These are phyloP conservation scores for Macrolepiota albuminosa DNA, from an alignment of 768 basidiomycete species.

Conservation along the genomic window DNA sequence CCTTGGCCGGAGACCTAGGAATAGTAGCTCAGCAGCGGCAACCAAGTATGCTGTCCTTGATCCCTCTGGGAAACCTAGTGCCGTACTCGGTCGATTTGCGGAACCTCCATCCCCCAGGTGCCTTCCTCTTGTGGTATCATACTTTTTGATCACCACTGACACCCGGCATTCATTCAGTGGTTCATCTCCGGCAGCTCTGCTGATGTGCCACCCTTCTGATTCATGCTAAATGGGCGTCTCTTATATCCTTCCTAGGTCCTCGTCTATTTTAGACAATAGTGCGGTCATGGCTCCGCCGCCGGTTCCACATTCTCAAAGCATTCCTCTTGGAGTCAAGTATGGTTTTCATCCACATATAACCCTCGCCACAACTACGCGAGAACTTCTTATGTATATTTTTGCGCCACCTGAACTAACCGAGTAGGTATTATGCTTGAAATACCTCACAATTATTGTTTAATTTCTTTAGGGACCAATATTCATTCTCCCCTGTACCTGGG, in stretches of 20 bases:
- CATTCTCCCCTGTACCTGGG: constrained; percentile 25
- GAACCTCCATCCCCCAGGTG: constrained; percentile 23
- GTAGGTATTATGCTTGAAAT: constrained; percentile 22
- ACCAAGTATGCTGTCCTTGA: constrained; percentile 39
- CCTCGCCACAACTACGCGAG: constrained; percentile 56
- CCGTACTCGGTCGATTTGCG: constrained; percentile 19
- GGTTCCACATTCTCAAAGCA: constrained; percentile 19
- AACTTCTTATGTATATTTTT: constrained; percentile 69
- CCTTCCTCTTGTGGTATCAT: constrained; percentile 11
- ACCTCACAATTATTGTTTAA: constrained; percentile 9
- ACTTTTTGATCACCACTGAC: constrained; percentile 17
- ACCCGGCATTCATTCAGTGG: constrained; percentile 19
- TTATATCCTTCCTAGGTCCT: constrained; percentile 22
- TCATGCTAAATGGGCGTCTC: constrained; percentile 10
- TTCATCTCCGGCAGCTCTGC: constrained; percentile 33
- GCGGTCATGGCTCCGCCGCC: constrained; percentile 15
- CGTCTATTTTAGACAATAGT: constrained; percentile 26
- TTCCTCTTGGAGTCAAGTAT: constrained; percentile 41
- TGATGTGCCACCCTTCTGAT: constrained; percentile 27
- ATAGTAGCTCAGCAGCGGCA: constrained; percentile 40
- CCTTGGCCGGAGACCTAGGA: constrained; percentile 59
- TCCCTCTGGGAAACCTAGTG: constrained; percentile 20
- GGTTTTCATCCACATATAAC: constrained; percentile 50
- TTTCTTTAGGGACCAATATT: constrained; percentile 32
- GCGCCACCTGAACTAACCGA: constrained; percentile 61